Base-by-base conservation (phyloP, 2,329 filamentous ascomycete genomes). In the Cytospora piceae region DNA sequence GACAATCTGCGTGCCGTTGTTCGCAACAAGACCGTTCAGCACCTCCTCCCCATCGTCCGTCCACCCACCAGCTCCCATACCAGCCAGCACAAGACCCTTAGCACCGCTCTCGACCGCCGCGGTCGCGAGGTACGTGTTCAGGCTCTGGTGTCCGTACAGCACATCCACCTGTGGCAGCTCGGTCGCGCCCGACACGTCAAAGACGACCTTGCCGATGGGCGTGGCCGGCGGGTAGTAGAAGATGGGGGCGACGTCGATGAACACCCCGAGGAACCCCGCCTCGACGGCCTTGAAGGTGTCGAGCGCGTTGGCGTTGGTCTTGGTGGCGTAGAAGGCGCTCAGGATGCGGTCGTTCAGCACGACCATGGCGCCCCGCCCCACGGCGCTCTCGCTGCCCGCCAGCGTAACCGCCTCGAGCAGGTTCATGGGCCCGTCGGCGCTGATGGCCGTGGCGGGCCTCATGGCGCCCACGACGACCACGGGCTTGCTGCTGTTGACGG, bases 371-470 rank as follows among this genome's bases (percentile, higher is more conserved):
- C 87, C 87, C 1, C 87, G 79, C 60, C 80, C 77, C 11, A 71
- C 73, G 1, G 83, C 83, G 2, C 74, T 73, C 1, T 79, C 74
- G 37, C 76, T 78, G 1, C 77, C 79, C 0, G 87, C 87, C 4
- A 89, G 77, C 0, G 81, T 85, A 1, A 87, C 85, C 15, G 86
- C 84, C 72, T 86, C 82, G 52, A 86, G 81, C 31, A 89, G 79
- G 73, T 90, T 89, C 71, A 85, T 81, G 20, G 85, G 86, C 0
- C 87, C 87, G 67, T 90, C 87, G 20, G 87, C 86, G 67, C 83
- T 85, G 70, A 88, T 79, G 15, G 85, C 86, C 0, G 86, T 88
- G 0, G 85, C 82, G 5, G 87, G 87, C 12, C 87, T 79, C 87
- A 89, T 89, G 22, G 87, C 82, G 6, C 86, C 87, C 1, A 87